Conservation (phyloP, 1,284 basidiomycete genomes). For the Cryptococcus wingfieldii region DNA sequence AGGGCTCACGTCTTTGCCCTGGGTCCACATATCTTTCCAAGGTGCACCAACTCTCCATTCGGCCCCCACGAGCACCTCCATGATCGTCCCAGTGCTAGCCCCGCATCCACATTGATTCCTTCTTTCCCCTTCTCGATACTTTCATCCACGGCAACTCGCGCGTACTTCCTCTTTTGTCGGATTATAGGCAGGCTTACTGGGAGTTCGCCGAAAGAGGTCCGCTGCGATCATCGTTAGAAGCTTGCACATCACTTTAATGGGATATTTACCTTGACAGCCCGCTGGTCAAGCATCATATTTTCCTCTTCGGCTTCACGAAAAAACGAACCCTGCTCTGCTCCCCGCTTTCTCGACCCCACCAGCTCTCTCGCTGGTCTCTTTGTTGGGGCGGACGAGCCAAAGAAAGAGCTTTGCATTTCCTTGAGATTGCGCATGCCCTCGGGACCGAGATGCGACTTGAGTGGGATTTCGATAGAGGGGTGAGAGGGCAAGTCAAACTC, state of each 20-base stretch:
- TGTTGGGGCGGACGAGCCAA: conserved; percentile 44
- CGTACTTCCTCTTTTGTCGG: conserved; percentile 49
- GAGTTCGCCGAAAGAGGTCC: conserved; percentile 70
- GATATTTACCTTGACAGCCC: conserved; percentile 58
- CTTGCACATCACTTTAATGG: conserved; percentile 24
- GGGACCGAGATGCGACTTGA: conserved; percentile 55
- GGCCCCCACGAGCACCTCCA: conserved; percentile 91
- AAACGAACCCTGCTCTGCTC: conserved; percentile 27
- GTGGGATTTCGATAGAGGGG: conserved; percentile 21
- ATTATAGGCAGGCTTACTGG: conserved; percentile 59
- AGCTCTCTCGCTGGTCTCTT: neutral
- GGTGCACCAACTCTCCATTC: conserved; percentile 68
- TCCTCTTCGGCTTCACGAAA: conserved; percentile 66
- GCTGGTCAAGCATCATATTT: conserved; percentile 61
- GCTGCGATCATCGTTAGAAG: conserved; percentile 50
- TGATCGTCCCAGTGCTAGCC: conserved; percentile 77
- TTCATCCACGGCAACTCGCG: conserved; percentile 28
- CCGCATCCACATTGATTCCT: conserved; percentile 68
- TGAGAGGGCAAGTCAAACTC: neutral
- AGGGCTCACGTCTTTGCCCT: conserved; percentile 31
- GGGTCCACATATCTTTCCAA: conserved; percentile 65
- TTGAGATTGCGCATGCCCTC: conserved; percentile 73
- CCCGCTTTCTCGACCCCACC: conserved; percentile 7
- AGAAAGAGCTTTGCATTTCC: conserved; percentile 86
- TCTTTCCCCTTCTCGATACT: conserved; percentile 56